phyloP scores from a whole-genome alignment of 768 basidiomycete genomes.

The Astraeus odoratus region DNA sequence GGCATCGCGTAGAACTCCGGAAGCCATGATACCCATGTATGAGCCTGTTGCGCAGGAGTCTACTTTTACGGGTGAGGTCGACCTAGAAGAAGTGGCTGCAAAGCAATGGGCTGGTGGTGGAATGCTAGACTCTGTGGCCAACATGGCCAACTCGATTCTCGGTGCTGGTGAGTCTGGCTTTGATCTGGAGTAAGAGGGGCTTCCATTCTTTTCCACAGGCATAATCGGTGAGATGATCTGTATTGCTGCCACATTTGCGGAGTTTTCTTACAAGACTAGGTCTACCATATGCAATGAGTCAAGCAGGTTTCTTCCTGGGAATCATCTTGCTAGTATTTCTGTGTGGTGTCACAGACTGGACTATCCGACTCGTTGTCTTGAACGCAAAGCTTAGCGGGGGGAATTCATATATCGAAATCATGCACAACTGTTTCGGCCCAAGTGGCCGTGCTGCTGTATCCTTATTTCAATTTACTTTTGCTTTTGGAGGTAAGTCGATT shows the following conservation, averaged over 20 bases:
- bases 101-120: slow-evolving; percentile 66
- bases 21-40: slow-evolving; percentile 46
- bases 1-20: slow-evolving; percentile 46
- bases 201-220: slow-evolving; percentile 33
- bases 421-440: slow-evolving; percentile 87
- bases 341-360: slow-evolving; percentile 92
- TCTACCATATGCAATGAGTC: slow-evolving; percentile 87
- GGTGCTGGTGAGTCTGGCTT: slow-evolving; percentile 63
- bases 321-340: slow-evolving; percentile 74
- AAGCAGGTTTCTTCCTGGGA: slow-evolving; percentile 91
- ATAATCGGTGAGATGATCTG: slow-evolving; percentile 73
- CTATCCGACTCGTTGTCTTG: slow-evolving; percentile 89
- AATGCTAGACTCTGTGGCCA: slow-evolving; percentile 73
- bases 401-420: slow-evolving; percentile 88
- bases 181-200: slow-evolving; percentile 3
- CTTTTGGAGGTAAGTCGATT: slow-evolving; percentile 72
- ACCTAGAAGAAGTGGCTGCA: slow-evolving; percentile 68
- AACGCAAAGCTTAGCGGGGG: slow-evolving; percentile 95
- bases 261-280: slow-evolving; percentile 40
- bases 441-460: slow-evolving; percentile 92
- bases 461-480: slow-evolving; percentile 96
- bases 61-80: slow-evolving; percentile 16
- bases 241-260: background rate
- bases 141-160: slow-evolving; percentile 95
- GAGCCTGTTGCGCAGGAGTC: slow-evolving; percentile 27